phyloP scores from a whole-genome alignment of 169 alveolate species.

The Plasmodium berghei region DNA sequence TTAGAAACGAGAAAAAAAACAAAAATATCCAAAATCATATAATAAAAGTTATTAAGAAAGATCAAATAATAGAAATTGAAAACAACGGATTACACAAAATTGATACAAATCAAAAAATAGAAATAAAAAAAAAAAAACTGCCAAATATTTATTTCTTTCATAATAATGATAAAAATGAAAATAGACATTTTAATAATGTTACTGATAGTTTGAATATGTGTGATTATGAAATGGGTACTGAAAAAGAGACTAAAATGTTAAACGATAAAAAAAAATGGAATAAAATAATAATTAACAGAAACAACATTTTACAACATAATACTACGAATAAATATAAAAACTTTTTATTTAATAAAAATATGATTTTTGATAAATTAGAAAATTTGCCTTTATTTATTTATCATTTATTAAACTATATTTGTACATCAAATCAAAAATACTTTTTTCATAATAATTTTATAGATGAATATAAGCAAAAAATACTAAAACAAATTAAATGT shows the following conservation, averaged over 20 bases:
- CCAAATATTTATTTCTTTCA: too few species aligned
- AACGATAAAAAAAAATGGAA: slow-evolving; percentile 55
- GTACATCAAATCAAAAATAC: slow-evolving; percentile 45
- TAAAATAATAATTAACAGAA: slow-evolving; percentile 71
- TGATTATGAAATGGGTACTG: neutral
- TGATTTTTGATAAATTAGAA: slow-evolving; percentile 63
- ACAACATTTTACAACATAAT: slow-evolving; percentile 63
- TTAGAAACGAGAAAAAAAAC: slow-evolving; percentile 11
- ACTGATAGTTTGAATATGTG: too few species aligned
- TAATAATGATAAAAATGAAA: neutral
- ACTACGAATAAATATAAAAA: slow-evolving; percentile 65
- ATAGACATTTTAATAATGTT: neutral
- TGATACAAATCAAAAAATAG: neutral
- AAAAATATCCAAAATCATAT: neutral
- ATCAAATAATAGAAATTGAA: neutral
- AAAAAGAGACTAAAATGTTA: slow-evolving; percentile 1
- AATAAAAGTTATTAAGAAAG: neutral
- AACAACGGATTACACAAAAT: neutral
- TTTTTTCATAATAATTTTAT: slow-evolving; percentile 70
- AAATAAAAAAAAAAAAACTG: neutral
- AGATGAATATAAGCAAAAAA: slow-evolving; percentile 60
- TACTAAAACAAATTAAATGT: slow-evolving; percentile 69
- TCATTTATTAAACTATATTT: slow-evolving; percentile 55
- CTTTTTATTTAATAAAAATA: slow-evolving; percentile 48
- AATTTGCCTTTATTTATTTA: slow-evolving; percentile 40